These are phyloP conservation scores for Eragrostis curvula DNA, from an alignment of 176 grass and related monocot species.

Conservation along the genomic window DNA sequence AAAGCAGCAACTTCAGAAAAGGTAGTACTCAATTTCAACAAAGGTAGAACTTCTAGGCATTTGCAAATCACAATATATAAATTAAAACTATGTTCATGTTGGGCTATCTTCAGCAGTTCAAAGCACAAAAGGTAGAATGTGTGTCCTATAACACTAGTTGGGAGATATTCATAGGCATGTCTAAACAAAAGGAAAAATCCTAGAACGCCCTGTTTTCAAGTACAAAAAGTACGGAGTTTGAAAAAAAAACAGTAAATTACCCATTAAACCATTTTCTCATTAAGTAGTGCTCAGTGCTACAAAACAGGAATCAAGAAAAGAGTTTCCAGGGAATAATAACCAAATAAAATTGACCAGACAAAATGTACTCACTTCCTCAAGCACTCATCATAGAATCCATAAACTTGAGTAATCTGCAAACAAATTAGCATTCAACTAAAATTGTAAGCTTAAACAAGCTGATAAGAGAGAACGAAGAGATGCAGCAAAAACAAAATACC, in stretches of 20 bases:
- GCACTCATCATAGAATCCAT: conserved; percentile 98
- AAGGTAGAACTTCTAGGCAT: not conserved
- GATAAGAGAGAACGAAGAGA: conserved; percentile 24
- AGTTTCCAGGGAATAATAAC: conserved; percentile 3
- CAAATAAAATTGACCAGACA: conserved; percentile 17
- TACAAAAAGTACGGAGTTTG: not conserved
- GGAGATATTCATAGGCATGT: not conserved
- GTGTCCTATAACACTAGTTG: not conserved
- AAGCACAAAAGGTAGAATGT: not conserved
- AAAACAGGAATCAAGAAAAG: not conserved
- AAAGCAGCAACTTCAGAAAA: not conserved
- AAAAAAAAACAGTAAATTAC: not conserved
- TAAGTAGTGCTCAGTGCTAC: not conserved
- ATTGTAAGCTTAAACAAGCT: conserved; percentile 22
- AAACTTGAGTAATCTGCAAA: conserved; percentile 96
- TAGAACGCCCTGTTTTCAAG: not conserved
- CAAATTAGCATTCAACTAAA: conserved; percentile 28
- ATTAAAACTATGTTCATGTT: not conserved
- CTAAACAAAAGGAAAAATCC: not conserved
- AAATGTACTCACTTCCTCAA: conserved; percentile 84
- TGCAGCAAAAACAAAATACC: conserved; percentile 42
- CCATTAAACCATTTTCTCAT: not conserved
- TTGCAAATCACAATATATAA: not conserved
- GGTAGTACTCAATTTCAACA: not conserved
- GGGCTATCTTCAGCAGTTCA: not conserved